Conservation (phyloP, 139 green algal species). For the Micractinium sp. region DNA sequence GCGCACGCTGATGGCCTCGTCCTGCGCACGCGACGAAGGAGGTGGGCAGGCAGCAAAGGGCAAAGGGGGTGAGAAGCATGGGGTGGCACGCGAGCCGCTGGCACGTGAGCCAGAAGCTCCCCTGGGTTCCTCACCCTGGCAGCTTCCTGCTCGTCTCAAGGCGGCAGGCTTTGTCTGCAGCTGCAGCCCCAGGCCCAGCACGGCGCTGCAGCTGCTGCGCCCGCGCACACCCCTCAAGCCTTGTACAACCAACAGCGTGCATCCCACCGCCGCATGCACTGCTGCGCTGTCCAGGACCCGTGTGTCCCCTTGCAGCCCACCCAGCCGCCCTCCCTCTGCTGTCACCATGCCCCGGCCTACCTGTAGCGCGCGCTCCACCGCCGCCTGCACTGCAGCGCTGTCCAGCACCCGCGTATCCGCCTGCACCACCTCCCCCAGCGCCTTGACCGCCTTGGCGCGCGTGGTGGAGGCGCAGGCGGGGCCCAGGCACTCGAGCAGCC, state of each 20-base stretch:
- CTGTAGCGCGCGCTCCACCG: conserved; percentile 61
- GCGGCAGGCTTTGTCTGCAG: too few relatives aligned
- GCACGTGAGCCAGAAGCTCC: too few relatives aligned
- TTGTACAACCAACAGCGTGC: conserved; percentile 48
- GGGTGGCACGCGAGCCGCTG: neutral
- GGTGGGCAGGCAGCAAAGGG: neutral
- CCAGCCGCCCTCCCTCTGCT: neutral
- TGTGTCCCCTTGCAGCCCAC: conserved; percentile 43
- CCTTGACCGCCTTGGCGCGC: conserved; percentile 71
- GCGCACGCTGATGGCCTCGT: conserved; percentile 85
- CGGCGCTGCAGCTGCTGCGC: too few relatives aligned
- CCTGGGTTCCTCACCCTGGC: too few relatives aligned
- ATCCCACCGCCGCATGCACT: conserved; percentile 64
- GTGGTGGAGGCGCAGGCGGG: conserved; percentile 36
- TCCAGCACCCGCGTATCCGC: conserved; percentile 69
- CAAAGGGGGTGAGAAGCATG: neutral
- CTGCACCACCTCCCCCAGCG: conserved; percentile 69
- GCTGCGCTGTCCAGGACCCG: conserved; percentile 60
- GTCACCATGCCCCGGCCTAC: neutral
- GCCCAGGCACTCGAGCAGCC: conserved; percentile 64
- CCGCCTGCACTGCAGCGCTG: conserved; percentile 59
- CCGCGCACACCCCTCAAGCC: neutral
- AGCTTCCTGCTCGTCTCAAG: too few relatives aligned
- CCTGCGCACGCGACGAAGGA: conserved; percentile 39
- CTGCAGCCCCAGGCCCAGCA: too few relatives aligned